Conservation (phyloP, 2,329 filamentous ascomycete species). For the Thermoascus crustaceus region DNA sequence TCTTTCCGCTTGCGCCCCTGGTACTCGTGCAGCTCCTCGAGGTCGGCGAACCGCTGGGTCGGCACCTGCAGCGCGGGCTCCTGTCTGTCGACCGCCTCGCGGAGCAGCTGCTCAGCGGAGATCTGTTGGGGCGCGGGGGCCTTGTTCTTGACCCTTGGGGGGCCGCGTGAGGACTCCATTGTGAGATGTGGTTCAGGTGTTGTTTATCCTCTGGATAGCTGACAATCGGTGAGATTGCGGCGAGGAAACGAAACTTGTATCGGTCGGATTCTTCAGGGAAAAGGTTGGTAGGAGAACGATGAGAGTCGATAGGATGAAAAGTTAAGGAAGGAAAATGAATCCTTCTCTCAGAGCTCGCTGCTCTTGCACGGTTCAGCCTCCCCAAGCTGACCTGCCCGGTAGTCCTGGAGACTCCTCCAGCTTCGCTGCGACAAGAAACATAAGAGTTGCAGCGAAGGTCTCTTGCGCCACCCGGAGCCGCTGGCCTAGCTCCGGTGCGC, state of each 20-base stretch:
- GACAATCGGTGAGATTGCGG: too few relatives aligned
- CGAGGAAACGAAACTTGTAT: too few relatives aligned
- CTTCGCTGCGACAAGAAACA: constrained; percentile 8
- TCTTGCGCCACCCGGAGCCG: constrained; percentile 15
- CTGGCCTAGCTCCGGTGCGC: too few relatives aligned
- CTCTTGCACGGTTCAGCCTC: too few relatives aligned
- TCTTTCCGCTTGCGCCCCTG: constrained; percentile 93
- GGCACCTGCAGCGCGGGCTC: constrained; percentile 81
- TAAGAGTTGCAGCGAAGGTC: constrained; percentile 4
- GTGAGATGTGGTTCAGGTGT: constrained; percentile 19
- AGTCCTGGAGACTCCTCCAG: too few relatives aligned
- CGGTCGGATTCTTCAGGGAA: too few relatives aligned
- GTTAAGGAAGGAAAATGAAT: constrained; percentile 1
- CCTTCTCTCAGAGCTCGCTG: too few relatives aligned
- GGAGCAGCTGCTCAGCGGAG: constrained; percentile 90
- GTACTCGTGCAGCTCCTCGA: constrained; percentile 96
- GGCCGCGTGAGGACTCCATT: constrained; percentile 88
- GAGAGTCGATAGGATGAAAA: neutral
- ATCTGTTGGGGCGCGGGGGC: constrained; percentile 84
- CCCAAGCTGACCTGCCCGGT: too few relatives aligned
- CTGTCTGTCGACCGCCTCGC: constrained; percentile 94
- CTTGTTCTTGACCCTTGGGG: constrained; percentile 98
- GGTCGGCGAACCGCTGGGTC: constrained; percentile 87
- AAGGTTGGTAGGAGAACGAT: too few relatives aligned
- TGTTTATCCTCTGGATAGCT: too few relatives aligned